Conservation (phyloP, 345 rosid species). For the Melaleuca quinquenervia region DNA sequence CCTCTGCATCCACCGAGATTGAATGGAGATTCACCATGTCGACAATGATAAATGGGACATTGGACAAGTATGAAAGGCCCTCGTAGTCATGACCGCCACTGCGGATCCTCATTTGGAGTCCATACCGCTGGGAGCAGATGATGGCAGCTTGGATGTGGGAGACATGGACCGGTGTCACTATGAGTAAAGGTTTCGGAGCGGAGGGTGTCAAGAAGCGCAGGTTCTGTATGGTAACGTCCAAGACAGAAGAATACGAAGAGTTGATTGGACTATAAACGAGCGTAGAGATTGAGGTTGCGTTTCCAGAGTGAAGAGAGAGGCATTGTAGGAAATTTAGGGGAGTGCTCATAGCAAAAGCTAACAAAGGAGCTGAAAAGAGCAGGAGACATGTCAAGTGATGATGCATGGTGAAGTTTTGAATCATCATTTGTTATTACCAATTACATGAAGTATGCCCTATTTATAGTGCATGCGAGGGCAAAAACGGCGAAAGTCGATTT, state of each 20-base stretch:
- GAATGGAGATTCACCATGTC: background rate
- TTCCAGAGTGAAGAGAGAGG: background rate
- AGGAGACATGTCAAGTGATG: background rate
- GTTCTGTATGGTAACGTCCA: background rate
- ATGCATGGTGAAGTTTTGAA: background rate
- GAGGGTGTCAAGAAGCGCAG: background rate
- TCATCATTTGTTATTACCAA: background rate
- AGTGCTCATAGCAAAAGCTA: background rate
- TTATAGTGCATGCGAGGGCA: background rate
- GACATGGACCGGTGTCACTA: background rate
- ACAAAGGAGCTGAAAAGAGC: background rate
- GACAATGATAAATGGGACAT: background rate
- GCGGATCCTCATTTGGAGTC: background rate
- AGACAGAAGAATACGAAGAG: background rate
- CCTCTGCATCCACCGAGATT: background rate
- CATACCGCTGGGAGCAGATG: background rate
- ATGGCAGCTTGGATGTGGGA: conserved; percentile 1
- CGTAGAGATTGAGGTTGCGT: background rate
- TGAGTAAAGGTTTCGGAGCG: background rate
- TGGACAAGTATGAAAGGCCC: background rate
- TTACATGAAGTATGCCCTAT: background rate
- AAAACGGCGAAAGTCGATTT: background rate
- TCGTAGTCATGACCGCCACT: background rate
- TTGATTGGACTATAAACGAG: background rate
- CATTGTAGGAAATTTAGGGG: background rate